Base-by-base conservation (phyloP, 192 early-diverging fungal species). In the Entomortierella chlamydospora region DNA sequence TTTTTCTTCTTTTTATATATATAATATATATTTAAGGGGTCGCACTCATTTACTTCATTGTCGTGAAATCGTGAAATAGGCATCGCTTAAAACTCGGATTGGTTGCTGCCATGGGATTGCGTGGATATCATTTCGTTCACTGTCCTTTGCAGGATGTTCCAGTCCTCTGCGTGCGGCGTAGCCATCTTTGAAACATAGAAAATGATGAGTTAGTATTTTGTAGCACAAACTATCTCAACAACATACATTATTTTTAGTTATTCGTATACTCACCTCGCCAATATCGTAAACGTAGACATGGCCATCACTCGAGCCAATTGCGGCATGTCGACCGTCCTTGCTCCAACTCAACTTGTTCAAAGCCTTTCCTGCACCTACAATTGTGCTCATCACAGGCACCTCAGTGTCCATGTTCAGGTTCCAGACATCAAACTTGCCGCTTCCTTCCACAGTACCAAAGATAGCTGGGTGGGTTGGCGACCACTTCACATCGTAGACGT, bases 401-500 rank as follows among this genome's bases (percentile, higher is more conserved):
- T 98, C 97, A 17, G 90, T 88, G 43, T 98, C 94, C 25, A 80
- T 70, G 81, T 97, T 99, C 70, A 99, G 81, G 79, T 99, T 95
- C 93, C 95, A 99, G 52, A 99, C 72, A 65, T 94, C 91, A 82
- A 99, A 90, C 61, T 89, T 88, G 9, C 97, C 98, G 0, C 85
- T 90, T 10, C 96, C 98, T 71, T 99, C 96, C 3, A 95, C 95
- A 1, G 91, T 88, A 20, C 90, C 97, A 87, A 99, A 99, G 34
- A 99, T 65, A 0, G 97, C 90, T 9, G 98, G 98, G 76, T 98
- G 97, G n/a, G 87, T 84, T 2, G 98, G 97, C 22, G 95, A 97
- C 98, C 98, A 99, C 77, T 93, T 92, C 15, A 95, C 97, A 80
- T 99, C 98, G 79, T 93, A 97, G 23, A 99, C 97, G 81, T 98